These are phyloP conservation scores for Talaromyces borbonicus DNA, from an alignment of 495 filamentous ascomycete species.

Conservation along the genomic window DNA sequence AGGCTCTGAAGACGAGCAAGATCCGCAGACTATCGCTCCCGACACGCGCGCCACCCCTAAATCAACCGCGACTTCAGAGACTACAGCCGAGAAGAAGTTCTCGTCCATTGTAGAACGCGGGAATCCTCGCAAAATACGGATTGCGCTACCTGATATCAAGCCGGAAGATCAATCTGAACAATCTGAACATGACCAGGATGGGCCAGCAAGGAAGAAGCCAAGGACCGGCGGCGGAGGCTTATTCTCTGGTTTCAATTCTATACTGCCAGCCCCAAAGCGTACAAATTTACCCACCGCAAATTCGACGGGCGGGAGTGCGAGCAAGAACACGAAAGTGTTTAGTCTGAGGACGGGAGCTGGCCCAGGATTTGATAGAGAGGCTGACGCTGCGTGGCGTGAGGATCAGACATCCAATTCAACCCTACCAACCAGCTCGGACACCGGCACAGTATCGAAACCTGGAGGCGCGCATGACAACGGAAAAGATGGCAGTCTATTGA, in stretches of 20 bases:
- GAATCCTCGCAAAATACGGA: conserved; percentile 71
- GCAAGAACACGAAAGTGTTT: conserved; percentile 36
- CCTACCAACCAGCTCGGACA: conserved; percentile 5
- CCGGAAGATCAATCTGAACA: conserved; percentile 27
- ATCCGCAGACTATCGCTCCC: conserved; percentile 2
- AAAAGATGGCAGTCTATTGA: conserved; percentile 8
- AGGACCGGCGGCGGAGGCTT: conserved; percentile 46
- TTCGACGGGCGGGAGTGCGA: conserved; percentile 26
- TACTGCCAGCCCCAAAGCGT: conserved; percentile 80
- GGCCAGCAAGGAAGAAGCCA: conserved; percentile 62
- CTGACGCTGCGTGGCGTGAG: conserved; percentile 32
- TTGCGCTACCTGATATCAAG: conserved; percentile 52
- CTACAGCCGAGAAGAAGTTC: conserved; percentile 31
- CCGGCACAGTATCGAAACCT: conserved; percentile 14
- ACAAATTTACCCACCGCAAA: conserved; percentile 12
- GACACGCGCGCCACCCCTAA: conserved; percentile 7
- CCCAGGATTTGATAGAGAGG: conserved; percentile 63
- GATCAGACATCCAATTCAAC: conserved; percentile 16
- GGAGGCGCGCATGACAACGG: conserved; percentile 16
- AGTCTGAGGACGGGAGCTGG: conserved; percentile 70
- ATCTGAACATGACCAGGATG: conserved; percentile 34
- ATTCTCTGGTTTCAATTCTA: conserved; percentile 71
- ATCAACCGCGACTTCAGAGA: conserved; percentile 17
- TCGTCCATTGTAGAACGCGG: conserved; percentile 70
- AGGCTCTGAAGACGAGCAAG: conserved; percentile 51